Base-by-base conservation (phyloP, 257 asterid species). In the Lycium ferocissimum region DNA sequence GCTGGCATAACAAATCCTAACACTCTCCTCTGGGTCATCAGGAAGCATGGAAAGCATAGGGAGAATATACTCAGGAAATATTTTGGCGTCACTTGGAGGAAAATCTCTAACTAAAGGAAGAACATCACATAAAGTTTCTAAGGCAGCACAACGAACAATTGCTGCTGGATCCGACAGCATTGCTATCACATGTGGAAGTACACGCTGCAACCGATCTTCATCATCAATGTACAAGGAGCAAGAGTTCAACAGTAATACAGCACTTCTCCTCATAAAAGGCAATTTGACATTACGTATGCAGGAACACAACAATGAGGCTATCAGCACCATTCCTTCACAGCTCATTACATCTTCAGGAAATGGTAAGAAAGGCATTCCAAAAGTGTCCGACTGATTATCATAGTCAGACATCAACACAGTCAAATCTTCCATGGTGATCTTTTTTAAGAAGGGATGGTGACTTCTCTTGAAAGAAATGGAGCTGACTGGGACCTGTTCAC, bases 21-120 rank as follows among this genome's bases (percentile, higher is more conserved):
- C 99, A 92, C 97, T 97, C 91, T 97, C 99, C 91, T 97, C 99
- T 2, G 99, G 93, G 91, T 97, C 99, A 90, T 97, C 99, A 58
- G 99, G 99, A 92, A 97, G 79, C 79, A 70, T 70, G 79, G 79
- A 70, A 70, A 70, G 94, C 99, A 97, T 97, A 5, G 99, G 99
- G 89, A 97, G 94, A 86, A 95, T 97, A 88, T 97, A 97, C 88
- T 97, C 99, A 0, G 99, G 99, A 87, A 97, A 97, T 9, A 97
- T 97, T 92, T 97, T 97, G 91, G 99, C 99, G 89, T 97, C 99
- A 90, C 99, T 97, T 0, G 99, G 99, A 83, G 99, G 98, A 83
- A 97, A 97, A 90, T 95, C 99, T 90, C 98, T 89, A 83, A 97
- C 95, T 61, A 95, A 87, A 86, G 99, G 98, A 85, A 97, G 98